Evolutionary conservation across 345 rosid species (phyloP).

Genomic region (Heritiera littoralis): DNA sequence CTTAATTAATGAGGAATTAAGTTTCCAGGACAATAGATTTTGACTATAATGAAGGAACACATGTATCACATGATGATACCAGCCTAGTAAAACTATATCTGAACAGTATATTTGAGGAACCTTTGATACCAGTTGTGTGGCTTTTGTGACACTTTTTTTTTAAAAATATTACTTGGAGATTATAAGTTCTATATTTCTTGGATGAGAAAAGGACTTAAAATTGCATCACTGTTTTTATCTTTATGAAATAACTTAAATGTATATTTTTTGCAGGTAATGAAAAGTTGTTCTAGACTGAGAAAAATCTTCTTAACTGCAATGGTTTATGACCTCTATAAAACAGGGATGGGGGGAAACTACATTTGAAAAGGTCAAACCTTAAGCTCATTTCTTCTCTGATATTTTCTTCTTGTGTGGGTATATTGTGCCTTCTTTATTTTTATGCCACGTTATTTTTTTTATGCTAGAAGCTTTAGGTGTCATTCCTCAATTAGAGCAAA

Average conservation of each 20-base stretch:
- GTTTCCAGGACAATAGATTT: neutral
- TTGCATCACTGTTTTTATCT: neutral
- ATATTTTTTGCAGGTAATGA: conserved; percentile 62
- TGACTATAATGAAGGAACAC: neutral
- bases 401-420: conserved; percentile 5
- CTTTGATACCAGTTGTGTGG: neutral
- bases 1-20: neutral
- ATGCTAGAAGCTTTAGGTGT: neutral
- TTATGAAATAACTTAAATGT: neutral
- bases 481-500: neutral
- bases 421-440: neutral
- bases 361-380: conserved; percentile 68
- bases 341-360: conserved; percentile 90
- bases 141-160: neutral
- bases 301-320: conserved; percentile 90
- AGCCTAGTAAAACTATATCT: neutral
- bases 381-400: neutral
- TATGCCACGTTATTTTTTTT: too few species aligned
- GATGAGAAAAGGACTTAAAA: neutral
- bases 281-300: conserved; percentile 60
- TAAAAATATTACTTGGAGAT: neutral
- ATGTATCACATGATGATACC: neutral
- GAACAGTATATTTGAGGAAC: neutral
- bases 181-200: neutral
- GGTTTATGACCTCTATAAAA: conserved; percentile 92